A percentile compares a stretch with the other conserved stretches of the same genome.
Evolutionary conservation across 2,329 filamentous ascomycete species (phyloP).

Genomic region (Monosporascus sp.): DNA sequence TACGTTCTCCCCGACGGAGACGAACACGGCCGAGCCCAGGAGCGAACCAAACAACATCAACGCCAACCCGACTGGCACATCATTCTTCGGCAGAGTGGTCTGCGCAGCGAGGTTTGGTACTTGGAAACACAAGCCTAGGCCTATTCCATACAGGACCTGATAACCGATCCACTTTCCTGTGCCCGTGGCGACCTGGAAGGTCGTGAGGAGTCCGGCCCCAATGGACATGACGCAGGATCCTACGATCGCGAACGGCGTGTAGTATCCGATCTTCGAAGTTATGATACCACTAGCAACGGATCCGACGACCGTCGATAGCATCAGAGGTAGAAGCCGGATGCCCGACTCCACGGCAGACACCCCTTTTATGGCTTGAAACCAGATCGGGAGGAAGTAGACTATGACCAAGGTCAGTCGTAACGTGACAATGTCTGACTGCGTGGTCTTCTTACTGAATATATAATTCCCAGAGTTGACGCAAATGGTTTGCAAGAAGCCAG

Average conservation of each 20-base stretch:
- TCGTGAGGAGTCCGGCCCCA: constrained; percentile 23
- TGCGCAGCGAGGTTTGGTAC: constrained; percentile 21
- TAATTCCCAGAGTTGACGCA: too few relatives aligned
- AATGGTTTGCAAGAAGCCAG: background rate
- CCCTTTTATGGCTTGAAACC: constrained; percentile 19
- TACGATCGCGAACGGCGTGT: constrained; percentile 19
- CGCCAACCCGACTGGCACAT: constrained; percentile 20
- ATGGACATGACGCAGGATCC: constrained; percentile 15
- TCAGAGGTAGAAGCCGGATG: constrained; percentile 26
- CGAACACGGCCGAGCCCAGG: constrained; percentile 18
- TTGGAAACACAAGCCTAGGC: constrained; percentile 23
- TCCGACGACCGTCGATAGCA: constrained; percentile 19
- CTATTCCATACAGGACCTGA: constrained; percentile 23
- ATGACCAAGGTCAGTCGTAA: too few relatives aligned
- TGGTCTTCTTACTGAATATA: too few relatives aligned
- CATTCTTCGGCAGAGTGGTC: constrained; percentile 16
- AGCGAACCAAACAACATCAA: constrained; percentile 19
- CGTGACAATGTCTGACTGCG: too few relatives aligned
- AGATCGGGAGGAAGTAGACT: constrained; percentile 20
- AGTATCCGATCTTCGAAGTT: constrained; percentile 23
- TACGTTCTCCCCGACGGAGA: constrained; percentile 17
- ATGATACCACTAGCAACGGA: constrained; percentile 17
- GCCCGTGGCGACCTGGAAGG: constrained; percentile 11
- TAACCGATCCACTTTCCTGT: constrained; percentile 25
- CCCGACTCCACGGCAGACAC: constrained; percentile 26